Evolutionary conservation across 495 filamentous ascomycete genomes (phyloP), one percentile per base, ranked within the genome.

Genomic region (Hypoxylon subgilvum): DNA sequence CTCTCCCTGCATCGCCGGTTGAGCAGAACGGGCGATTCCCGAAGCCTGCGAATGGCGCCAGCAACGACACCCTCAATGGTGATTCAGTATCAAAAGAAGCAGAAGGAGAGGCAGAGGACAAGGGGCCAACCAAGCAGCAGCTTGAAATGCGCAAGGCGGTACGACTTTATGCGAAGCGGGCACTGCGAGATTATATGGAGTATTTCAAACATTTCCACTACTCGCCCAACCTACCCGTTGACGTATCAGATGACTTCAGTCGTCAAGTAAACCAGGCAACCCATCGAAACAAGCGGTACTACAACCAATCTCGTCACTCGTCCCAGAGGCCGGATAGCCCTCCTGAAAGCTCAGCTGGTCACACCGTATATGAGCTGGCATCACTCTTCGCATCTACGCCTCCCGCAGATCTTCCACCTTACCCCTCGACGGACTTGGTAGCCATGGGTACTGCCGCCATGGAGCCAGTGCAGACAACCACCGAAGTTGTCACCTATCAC

Each of bases 401-500:
- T 2, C 84, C 80, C 0, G 48, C 80, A 12, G 78, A 80, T 27
- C 76, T 87, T 17, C 82, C 84, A 1, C 79, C 79, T 1, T 86
- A 82, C 61, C 83, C 83, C 6, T 74, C 74, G 51, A 78, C 51
- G 2, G 74, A 76, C 1, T 56, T 79, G 31, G 49, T 68, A 13
- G 30, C 50, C n/a, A 28, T 49, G 21, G 27, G 60, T 18, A 41
- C 70, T 9, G 43, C 68, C 10, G 40, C 70, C n/a, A 30, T 45
- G 18, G 34, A 63, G 19, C 30, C 41, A 7, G 36, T 59, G 2
- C 74, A 67, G 61, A 81, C 66, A 48, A 74, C 63, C 9, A 80
- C 84, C 25, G 89, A 92, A 72, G 80, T 82, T 27, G 76, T 91
- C 3, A 92, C 88, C 12, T 92, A 89, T 67, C 89, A 92, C 61